Percentiles rank a stretch among this genome's conserved stretches.
phyloP scores from a whole-genome alignment of 192 early-diverging fungal genomes.

The Allomyces arbusculus region DNA sequence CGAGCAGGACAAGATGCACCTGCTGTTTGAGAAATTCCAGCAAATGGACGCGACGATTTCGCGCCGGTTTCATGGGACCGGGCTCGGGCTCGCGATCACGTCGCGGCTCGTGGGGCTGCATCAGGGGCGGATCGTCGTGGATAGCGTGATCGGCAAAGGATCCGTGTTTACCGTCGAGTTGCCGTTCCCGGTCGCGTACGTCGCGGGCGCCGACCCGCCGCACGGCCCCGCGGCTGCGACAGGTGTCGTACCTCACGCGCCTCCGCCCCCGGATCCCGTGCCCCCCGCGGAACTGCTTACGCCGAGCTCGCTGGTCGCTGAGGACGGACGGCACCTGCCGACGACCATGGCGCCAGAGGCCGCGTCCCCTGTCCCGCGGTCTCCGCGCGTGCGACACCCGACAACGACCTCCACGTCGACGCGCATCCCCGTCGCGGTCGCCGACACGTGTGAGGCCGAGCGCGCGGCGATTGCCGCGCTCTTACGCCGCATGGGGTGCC shows the following conservation, averaged over 20 bases:
- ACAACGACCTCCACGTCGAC: no score
- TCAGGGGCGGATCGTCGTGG: slow-evolving; percentile 60
- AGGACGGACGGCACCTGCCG: not conserved
- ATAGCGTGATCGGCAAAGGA: slow-evolving; percentile 46
- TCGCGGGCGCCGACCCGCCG: no score
- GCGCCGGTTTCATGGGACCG: slow-evolving; percentile 70
- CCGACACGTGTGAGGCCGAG: not conserved
- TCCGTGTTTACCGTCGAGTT: slow-evolving; percentile 60
- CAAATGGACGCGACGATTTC: slow-evolving; percentile 67
- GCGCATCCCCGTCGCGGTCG: not conserved
- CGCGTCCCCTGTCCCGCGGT: not conserved
- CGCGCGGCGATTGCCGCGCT: not conserved
- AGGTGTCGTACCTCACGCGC: no score
- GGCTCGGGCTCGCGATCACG: slow-evolving; percentile 65
- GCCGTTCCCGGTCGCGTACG: slow-evolving; percentile 21
- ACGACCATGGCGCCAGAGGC: not conserved
- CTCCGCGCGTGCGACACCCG: not conserved
- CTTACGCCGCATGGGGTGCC: not conserved
- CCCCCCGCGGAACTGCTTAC: not conserved
- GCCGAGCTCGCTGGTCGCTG: not conserved
- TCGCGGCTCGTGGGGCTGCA: slow-evolving; percentile 53
- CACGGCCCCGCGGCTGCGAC: no score
- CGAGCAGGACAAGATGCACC: slow-evolving; percentile 45
- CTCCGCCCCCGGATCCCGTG: slow-evolving; percentile 4
- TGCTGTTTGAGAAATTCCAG: slow-evolving; percentile 63